phyloP scores from a whole-genome alignment of 140 eudicot genomes.

The Erigeron philadelphicus region DNA sequence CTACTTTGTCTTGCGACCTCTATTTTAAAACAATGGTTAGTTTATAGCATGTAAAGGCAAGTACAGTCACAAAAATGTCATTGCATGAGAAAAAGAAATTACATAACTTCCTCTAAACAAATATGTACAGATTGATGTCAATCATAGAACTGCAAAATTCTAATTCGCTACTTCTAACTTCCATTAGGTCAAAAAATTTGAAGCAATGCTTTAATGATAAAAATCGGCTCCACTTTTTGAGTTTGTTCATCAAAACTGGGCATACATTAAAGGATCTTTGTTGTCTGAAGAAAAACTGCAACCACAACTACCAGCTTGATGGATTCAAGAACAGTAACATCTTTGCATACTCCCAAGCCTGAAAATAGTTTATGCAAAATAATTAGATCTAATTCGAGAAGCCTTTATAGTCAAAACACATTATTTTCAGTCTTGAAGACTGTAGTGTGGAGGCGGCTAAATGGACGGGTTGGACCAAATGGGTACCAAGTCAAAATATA shows the following conservation, averaged over 20 bases:
- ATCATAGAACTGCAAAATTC: slow-evolving; percentile 10
- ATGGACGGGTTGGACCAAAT: too few relatives aligned
- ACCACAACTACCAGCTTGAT: slow-evolving; percentile 12
- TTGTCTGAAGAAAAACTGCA: not conserved
- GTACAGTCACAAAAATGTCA: not conserved
- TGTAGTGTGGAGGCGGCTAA: too few relatives aligned
- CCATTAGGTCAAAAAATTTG: slow-evolving; percentile 8
- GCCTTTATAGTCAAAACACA: not conserved
- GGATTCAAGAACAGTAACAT: not conserved
- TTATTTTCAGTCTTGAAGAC: too few relatives aligned
- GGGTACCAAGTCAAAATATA: too few relatives aligned
- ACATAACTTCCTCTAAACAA: not conserved
- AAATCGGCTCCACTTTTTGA: slow-evolving; percentile 6
- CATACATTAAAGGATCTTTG: not conserved
- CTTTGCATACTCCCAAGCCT: slow-evolving; percentile 18
- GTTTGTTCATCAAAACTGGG: slow-evolving; percentile 18
- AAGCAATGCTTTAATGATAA: not conserved
- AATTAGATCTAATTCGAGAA: not conserved
- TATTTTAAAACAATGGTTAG: not conserved
- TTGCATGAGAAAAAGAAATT: not conserved
- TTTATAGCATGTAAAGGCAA: not conserved
- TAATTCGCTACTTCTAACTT: slow-evolving; percentile 6
- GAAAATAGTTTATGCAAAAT: slow-evolving; percentile 6
- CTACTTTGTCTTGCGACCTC: too few relatives aligned
- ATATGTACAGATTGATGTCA: slow-evolving; percentile 21